These are phyloP conservation scores for Asterophora parasitica DNA, from an alignment of 768 basidiomycete genomes.

Conservation along the genomic window DNA sequence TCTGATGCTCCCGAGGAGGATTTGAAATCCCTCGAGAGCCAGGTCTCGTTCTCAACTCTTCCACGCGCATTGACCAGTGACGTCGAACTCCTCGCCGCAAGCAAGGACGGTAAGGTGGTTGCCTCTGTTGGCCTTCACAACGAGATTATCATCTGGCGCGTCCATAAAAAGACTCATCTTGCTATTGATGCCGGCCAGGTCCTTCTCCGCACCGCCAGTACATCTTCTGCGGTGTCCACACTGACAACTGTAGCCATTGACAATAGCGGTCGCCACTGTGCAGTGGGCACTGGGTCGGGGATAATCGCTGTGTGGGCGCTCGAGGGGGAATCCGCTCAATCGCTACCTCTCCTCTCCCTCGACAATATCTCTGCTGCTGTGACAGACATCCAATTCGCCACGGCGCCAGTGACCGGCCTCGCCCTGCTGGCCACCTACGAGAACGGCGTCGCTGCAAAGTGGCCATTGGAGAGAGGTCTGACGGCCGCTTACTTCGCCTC, in stretches of 20 bases:
- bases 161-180: constrained; percentile 34
- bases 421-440: constrained; percentile 51
- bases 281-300: constrained; percentile 69
- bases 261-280: constrained; percentile 54
- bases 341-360: constrained; percentile 37
- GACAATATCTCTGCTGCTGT: constrained; percentile 44
- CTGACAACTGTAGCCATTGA: constrained; percentile 63
- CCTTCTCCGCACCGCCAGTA: constrained; percentile 45
- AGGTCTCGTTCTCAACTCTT: constrained; percentile 60
- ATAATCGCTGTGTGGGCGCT: constrained; percentile 61
- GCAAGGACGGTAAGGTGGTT: constrained; percentile 58
- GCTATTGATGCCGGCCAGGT: constrained; percentile 49
- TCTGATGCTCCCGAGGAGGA: constrained; percentile 31
- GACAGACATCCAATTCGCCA: constrained; percentile 47
- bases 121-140: constrained; percentile 76
- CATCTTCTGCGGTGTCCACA: constrained; percentile 42
- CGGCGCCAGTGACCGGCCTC: constrained; percentile 13
- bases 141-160: constrained; percentile 68
- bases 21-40: constrained; percentile 32
- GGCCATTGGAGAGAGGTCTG: constrained; percentile 35
- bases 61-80: constrained; percentile 82
- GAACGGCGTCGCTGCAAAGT: constrained; percentile 54
- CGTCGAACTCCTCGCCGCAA: constrained; percentile 74
- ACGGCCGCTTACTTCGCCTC: constrained; percentile 36
- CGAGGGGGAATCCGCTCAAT: constrained; percentile 29